A percentile compares a stretch with the other conserved stretches of the same genome.
Conservation (phyloP, 257 asterid species). For the Nicotiana knightiana region DNA sequence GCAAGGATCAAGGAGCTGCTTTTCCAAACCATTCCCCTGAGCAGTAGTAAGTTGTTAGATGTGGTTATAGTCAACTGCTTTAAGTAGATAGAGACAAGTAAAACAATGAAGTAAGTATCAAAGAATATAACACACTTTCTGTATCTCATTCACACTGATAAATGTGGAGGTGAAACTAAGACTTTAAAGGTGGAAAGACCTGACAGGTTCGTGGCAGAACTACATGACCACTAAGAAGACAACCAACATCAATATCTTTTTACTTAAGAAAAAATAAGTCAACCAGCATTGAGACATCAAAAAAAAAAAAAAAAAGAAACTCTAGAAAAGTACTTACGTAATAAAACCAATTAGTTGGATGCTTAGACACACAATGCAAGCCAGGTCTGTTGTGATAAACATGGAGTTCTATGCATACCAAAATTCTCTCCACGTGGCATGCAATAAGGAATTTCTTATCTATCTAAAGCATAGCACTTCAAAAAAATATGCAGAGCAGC, state of each 20-base stretch:
- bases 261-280: too few species aligned
- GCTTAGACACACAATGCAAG: background rate
- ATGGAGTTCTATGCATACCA: background rate
- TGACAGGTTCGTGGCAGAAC: background rate
- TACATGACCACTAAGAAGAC: background rate
- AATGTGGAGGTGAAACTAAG: background rate
- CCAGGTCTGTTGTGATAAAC: background rate
- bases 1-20: slow-evolving; percentile 24
- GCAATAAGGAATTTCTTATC: background rate
- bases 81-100: background rate
- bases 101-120: background rate
- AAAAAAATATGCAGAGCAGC: background rate
- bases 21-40: slow-evolving; percentile 9
- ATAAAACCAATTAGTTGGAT: background rate
- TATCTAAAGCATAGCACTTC: background rate
- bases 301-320: too few species aligned
- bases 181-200: background rate
- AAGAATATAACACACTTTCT: background rate
- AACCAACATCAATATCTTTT: too few species aligned
- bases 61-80: background rate
- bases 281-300: too few species aligned
- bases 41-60: background rate
- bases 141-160: background rate
- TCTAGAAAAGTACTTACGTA: background rate
- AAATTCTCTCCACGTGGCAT: background rate